Base-by-base conservation (phyloP, 2,329 filamentous ascomycete species). In the Thermothelomyces thermophilus region DNA sequence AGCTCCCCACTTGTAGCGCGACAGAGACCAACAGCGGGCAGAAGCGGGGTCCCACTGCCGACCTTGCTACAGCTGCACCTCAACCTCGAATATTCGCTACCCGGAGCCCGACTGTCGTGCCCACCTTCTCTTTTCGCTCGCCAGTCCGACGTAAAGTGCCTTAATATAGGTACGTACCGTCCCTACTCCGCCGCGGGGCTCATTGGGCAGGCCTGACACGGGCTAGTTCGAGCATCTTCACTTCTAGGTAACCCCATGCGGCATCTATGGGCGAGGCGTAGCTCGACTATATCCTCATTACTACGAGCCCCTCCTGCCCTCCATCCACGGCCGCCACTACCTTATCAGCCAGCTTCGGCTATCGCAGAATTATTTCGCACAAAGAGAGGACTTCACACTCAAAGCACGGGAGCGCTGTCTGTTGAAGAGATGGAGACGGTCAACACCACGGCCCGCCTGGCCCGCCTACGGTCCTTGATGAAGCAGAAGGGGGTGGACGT, bases 381-480 rank as follows among this genome's bases (percentile, higher is more conserved):
- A 22, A 54, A 43, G 22, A 47, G 44, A 35, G 42, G 35, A 39
- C 31, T 50, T 26, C 41, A 49, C 10, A n/a, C n/a, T n/a, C n/a
- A n/a, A n/a, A 35, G 13, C 13, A 55, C 47, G 22, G 51, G 40
- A 20, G 14, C 46, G n/a, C 50, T 37, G 14, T 46, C 41, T 11
- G 44, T 34, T 9, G 53, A 66, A 63, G 64, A 70, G 30, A 94
- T 93, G 87, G 86, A 82, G 64, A 82, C 78, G 46, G 83, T 95
- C 58, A 75, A 93, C 69, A 96, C 90, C 31, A 82, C 83, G 48
- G 75, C 81, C 55, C 86, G 88, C 62, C 80, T 98, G 57, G 70
- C 80, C 56, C 78, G 80, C 69, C 77, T 98, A 63, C 81, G 93
- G 64, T 75, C 83, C 66, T 74, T 95, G 65, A 98, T 98, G 93